Conservation (phyloP, 768 basidiomycete species). For the Pluteus cervinus region DNA sequence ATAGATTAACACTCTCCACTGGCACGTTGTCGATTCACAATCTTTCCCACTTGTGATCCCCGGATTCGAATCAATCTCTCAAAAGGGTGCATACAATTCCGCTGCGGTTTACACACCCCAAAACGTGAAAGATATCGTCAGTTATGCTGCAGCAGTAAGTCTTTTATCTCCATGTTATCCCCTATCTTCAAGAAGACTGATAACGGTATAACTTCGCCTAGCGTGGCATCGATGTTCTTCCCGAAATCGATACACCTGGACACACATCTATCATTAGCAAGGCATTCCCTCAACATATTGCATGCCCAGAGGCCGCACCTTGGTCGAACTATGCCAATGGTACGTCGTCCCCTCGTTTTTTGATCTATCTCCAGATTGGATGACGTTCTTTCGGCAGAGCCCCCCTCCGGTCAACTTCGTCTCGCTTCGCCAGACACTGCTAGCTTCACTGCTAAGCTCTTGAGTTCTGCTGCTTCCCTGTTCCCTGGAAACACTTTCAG, state of each 20-base stretch:
- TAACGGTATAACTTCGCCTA: conserved; percentile 12
- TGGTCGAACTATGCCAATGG: conserved; percentile 58
- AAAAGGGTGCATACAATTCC: conserved; percentile 62
- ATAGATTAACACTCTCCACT: conserved; percentile 73
- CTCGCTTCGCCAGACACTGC: conserved; percentile 53
- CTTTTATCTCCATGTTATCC: background rate
- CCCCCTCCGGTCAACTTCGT: conserved; percentile 81
- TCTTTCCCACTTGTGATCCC: conserved; percentile 70
- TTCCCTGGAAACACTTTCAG: conserved; percentile 58
- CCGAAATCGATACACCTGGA: conserved; percentile 80
- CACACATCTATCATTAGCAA: conserved; percentile 65
- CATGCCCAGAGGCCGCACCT: conserved; percentile 55
- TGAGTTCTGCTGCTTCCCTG: conserved; percentile 43
- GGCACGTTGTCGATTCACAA: conserved; percentile 82
- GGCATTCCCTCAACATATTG: conserved; percentile 72
- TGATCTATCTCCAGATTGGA: background rate
- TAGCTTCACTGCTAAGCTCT: conserved; percentile 52
- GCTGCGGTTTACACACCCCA: conserved; percentile 42
- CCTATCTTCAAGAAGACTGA: conserved; percentile 5
- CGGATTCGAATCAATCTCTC: conserved; percentile 52
- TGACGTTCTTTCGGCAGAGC: conserved; percentile 34
- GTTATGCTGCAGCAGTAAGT: conserved; percentile 67
- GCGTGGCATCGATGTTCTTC: conserved; percentile 73
- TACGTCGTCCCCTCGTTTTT: conserved; percentile 7
- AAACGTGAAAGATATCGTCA: conserved; percentile 55